phyloP scores from a whole-genome alignment of 1,139 yeast species.

The Kodamaea arcana region DNA sequence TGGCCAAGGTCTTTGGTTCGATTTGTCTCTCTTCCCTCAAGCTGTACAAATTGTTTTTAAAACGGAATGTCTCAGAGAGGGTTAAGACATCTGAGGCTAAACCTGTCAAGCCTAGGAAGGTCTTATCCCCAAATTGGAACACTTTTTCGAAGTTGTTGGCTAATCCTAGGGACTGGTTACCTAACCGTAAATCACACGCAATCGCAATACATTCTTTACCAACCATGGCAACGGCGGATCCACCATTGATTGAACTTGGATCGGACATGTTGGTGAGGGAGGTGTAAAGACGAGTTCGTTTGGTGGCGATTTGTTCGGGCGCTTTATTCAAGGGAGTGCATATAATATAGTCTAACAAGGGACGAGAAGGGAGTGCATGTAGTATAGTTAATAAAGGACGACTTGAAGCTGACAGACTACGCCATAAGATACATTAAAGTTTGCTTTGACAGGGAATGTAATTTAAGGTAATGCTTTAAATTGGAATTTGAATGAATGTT shows the following conservation, averaged over 20 bases:
- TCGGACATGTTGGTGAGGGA: constrained; percentile 38
- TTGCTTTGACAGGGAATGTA: too few relatives aligned
- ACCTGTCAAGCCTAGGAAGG: constrained; percentile 89
- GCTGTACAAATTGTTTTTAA: constrained; percentile 83
- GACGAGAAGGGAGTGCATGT: not conserved
- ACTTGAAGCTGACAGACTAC: too few relatives aligned
- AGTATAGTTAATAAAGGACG: too few relatives aligned
- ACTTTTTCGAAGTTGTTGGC: constrained; percentile 91
- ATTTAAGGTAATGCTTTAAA: too few relatives aligned
- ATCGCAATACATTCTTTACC: constrained; percentile 98
- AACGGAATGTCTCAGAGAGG: constrained; percentile 73
- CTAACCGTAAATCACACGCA: constrained; percentile 92
- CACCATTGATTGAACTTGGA: constrained; percentile 59
- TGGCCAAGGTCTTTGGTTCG: constrained; percentile 92
- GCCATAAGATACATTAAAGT: too few relatives aligned
- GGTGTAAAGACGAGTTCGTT: not conserved
- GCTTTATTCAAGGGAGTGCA: not conserved
- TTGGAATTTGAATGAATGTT: too few relatives aligned
- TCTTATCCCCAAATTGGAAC: constrained; percentile 74
- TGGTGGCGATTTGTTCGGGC: constrained; percentile 6
- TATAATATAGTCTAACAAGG: not conserved
- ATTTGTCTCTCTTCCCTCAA: constrained; percentile 87
- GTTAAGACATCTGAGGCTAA: constrained; percentile 92
- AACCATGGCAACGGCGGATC: constrained; percentile 97
- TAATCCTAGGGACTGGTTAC: constrained; percentile 89